Conservation (phyloP, 1,139 yeast species). For the Lipomyces yarrowii region DNA sequence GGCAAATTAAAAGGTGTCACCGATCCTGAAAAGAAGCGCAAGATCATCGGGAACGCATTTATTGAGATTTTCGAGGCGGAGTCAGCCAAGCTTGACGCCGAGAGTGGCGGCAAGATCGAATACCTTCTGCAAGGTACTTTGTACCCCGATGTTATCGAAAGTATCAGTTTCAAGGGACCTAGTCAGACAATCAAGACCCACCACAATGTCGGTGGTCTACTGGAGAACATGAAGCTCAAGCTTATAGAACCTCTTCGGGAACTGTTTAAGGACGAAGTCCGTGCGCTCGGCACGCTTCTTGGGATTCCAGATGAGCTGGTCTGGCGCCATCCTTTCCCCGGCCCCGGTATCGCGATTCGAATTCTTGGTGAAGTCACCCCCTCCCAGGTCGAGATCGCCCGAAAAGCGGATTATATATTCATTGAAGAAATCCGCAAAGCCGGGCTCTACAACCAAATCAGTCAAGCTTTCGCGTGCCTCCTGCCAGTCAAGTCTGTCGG, state of each 20-base stretch:
- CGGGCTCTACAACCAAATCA: slow-evolving; percentile 87
- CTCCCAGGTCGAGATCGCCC: slow-evolving; percentile 90
- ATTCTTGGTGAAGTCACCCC: slow-evolving; percentile 95
- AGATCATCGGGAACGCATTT: slow-evolving; percentile 96
- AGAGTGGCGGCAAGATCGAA: slow-evolving; percentile 87
- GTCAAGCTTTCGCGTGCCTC: slow-evolving; percentile 97
- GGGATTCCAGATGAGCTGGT: slow-evolving; percentile 97
- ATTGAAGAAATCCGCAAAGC: slow-evolving; percentile 93
- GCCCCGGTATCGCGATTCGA: slow-evolving; percentile 99
- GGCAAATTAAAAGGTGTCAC: slow-evolving; percentile 87
- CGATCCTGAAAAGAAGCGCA: slow-evolving; percentile 98
- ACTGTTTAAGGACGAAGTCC: slow-evolving; percentile 97
- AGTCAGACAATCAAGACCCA: slow-evolving; percentile 99
- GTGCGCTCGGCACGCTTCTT: slow-evolving; percentile 89
- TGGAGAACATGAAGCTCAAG: slow-evolving; percentile 97
- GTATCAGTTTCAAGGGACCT: slow-evolving; percentile 98
- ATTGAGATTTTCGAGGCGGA: slow-evolving; percentile 96
- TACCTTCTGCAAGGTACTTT: slow-evolving; percentile 94
- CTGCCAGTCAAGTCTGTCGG: slow-evolving; percentile 98
- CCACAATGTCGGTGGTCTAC: slow-evolving; percentile 97
- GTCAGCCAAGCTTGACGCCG: slow-evolving; percentile 89
- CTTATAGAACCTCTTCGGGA: slow-evolving; percentile 98
- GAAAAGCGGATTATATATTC: slow-evolving; percentile 95
- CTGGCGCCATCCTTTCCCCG: slow-evolving; percentile 99
- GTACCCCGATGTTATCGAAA: slow-evolving; percentile 98